Evolutionary conservation across 441 rosid species (phyloP).

Genomic region (Metrosideros polymorpha): DNA sequence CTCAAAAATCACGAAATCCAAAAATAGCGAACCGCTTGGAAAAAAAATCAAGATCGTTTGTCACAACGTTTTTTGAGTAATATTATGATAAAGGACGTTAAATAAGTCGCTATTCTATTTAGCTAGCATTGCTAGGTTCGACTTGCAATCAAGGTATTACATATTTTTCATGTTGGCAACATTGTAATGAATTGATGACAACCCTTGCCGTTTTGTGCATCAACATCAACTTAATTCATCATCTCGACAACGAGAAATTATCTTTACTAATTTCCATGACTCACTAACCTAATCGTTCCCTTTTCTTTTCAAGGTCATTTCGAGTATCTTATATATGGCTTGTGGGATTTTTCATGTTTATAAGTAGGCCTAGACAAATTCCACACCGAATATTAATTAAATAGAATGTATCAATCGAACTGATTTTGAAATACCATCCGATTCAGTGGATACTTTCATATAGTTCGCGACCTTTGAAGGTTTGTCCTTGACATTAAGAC

Average conservation of each 20-base stretch:
- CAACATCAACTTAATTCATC: neutral
- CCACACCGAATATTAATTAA: neutral
- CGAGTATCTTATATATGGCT: neutral
- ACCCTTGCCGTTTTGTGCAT: neutral
- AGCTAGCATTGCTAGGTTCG: neutral
- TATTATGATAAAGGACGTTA: neutral
- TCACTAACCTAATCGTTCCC: neutral
- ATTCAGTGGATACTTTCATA: accelerated
- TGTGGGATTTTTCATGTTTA: neutral
- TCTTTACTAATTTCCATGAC: accelerated
- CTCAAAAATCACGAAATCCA: neutral
- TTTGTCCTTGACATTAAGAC: accelerated
- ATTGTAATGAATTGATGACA: neutral
- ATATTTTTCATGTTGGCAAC: neutral
- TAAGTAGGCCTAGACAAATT: neutral
- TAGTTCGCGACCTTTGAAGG: accelerated
- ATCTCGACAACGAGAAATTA: neutral
- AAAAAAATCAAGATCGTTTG: neutral
- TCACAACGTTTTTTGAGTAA: neutral
- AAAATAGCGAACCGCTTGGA: accelerated
- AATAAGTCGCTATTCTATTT: too few relatives aligned
- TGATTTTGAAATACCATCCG: accelerated
- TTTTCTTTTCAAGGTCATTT: neutral
- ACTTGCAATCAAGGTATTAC: neutral
- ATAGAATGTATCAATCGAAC: neutral